Evolutionary conservation across 208 protist species (phyloP).

Genomic region (Wallacemonas sp.): DNA sequence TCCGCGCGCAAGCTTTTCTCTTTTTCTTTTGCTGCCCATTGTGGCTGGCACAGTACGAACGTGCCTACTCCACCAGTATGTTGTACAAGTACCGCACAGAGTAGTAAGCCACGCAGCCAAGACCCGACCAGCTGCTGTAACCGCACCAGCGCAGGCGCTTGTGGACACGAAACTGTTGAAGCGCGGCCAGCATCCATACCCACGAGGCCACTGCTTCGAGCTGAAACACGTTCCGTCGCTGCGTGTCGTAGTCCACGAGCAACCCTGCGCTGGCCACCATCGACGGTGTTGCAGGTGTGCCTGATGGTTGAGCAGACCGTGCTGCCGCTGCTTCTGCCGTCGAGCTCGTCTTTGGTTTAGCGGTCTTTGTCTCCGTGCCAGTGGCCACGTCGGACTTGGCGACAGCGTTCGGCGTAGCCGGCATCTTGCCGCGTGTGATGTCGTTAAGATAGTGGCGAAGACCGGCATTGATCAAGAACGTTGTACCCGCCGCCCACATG

Average conservation of each 20-base stretch:
- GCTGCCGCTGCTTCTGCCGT: not conserved
- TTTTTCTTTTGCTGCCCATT: not conserved
- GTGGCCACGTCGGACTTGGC: not conserved
- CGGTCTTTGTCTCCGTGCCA: no score
- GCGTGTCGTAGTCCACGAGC: conserved; percentile 4
- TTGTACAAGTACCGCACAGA: conserved; percentile 62
- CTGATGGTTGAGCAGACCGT: no score
- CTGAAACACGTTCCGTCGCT: conserved; percentile 52
- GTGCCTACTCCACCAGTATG: conserved; percentile 29
- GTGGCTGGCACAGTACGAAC: not conserved
- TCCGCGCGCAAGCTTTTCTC: not conserved
- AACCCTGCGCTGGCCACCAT: not conserved
- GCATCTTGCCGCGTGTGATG: not conserved
- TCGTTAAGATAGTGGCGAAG: conserved; percentile 49
- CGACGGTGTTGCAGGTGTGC: not conserved
- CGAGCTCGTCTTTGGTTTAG: no score
- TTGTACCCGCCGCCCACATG: conserved; percentile 75
- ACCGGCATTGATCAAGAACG: conserved; percentile 61
- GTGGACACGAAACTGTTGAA: conserved; percentile 78
- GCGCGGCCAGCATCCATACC: conserved; percentile 77
- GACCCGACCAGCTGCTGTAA: conserved; percentile 80
- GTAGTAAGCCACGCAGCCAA: conserved; percentile 62
- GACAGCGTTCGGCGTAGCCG: not conserved
- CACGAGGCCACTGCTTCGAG: conserved; percentile 66
- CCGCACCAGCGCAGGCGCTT: conserved; percentile 75